These are phyloP conservation scores for Adansonia madagascariensis DNA, from an alignment of 441 rosid genomes.

Conservation along the genomic window DNA sequence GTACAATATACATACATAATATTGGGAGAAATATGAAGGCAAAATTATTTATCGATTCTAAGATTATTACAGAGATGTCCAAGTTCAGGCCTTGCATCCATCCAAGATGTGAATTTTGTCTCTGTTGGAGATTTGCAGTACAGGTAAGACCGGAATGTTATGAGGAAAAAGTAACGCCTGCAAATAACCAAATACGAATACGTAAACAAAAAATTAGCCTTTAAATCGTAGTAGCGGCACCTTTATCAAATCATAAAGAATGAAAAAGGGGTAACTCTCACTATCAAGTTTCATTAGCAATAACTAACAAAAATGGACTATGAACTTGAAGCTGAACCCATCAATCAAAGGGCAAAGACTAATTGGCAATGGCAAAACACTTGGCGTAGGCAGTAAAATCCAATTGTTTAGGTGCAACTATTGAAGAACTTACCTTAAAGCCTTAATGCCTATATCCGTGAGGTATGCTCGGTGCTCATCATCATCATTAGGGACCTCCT, in stretches of 20 bases:
- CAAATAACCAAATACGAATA: constrained; percentile 2
- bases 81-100: constrained; percentile 90
- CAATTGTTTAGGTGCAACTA: constrained; percentile 16
- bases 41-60: constrained; percentile 70
- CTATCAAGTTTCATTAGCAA: not conserved
- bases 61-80: constrained; percentile 91
- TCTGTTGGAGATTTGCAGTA: constrained; percentile 64
- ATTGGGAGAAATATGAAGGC: constrained; percentile 9
- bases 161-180: constrained; percentile 95
- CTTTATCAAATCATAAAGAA: not conserved
- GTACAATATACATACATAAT: constrained; percentile 35
- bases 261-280: not conserved
- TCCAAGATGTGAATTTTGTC: constrained; percentile 75
- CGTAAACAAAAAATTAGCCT: not conserved
- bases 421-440: constrained; percentile 69
- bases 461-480: constrained; percentile 71
- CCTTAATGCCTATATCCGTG: constrained; percentile 88
- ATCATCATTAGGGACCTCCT: constrained; percentile 50
- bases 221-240: too few relatives aligned
- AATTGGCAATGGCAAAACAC: not conserved
- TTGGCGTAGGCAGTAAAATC: constrained; percentile 15
- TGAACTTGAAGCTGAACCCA: not conserved
- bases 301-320: not conserved
- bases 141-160: constrained; percentile 90
- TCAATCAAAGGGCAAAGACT: not conserved